phyloP scores from a whole-genome alignment of 169 alveolate species.

The Theileria parva region DNA sequence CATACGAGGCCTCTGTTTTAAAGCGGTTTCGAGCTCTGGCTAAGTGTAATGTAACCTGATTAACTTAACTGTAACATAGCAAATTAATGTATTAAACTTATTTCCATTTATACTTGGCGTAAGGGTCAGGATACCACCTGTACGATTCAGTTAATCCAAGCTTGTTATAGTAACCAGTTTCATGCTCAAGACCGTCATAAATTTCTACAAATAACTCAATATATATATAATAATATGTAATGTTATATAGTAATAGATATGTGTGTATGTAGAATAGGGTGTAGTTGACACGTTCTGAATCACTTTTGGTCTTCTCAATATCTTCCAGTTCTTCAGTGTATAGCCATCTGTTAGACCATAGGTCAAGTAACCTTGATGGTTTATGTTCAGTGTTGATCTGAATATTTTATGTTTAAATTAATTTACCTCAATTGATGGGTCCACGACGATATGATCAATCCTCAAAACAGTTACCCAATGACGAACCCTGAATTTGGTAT shows the following conservation, averaged over 20 bases:
- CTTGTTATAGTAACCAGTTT: conserved; percentile 51
- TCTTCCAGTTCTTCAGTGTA: conserved; percentile 79
- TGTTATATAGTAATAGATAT: not conserved
- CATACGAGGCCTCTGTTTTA: conserved; percentile 7
- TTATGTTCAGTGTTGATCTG: conserved; percentile 56
- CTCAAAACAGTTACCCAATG: conserved; percentile 84
- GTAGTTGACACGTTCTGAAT: conserved; percentile 33
- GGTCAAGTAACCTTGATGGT: conserved; percentile 76
- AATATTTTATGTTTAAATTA: not conserved
- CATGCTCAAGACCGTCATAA: conserved; percentile 61
- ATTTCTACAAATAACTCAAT: conserved; percentile 25
- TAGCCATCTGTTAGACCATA: conserved; percentile 87
- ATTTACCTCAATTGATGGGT: conserved; percentile 64
- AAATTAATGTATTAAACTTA: not conserved
- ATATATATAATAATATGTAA: no score
- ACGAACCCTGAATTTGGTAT: conserved; percentile 52
- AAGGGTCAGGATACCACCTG: conserved; percentile 68
- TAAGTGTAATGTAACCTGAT: not conserved
- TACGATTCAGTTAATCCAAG: conserved; percentile 64
- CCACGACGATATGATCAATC: conserved; percentile 79
- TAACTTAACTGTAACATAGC: conserved; percentile 2
- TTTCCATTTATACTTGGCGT: conserved; percentile 12
- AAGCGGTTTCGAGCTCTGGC: conserved; percentile 4
- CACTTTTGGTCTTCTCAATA: conserved; percentile 41
- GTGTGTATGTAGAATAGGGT: not conserved